Percentiles rank a stretch among this genome's conserved stretches.
Evolutionary conservation across 306 rosid genomes (phyloP).

Genomic region (Boehmeria nivea): DNA sequence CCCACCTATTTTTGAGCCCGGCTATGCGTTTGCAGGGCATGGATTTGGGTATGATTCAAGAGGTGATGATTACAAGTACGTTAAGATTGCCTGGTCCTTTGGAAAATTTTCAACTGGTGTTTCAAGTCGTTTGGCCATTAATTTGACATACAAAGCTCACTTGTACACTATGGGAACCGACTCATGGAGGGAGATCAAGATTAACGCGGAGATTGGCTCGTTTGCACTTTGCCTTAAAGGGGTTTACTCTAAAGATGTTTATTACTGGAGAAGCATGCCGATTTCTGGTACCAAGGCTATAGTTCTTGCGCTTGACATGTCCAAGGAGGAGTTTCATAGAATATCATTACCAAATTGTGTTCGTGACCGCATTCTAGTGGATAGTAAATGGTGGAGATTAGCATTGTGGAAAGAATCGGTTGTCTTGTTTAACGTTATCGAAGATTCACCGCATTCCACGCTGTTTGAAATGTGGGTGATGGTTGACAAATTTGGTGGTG

Average conservation of each 20-base stretch:
- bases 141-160: no score
- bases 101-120: no score
- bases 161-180: background rate
- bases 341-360: background rate
- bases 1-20: no score
- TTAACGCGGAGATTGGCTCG: background rate
- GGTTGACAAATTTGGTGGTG: background rate
- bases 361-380: no score
- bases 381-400: background rate
- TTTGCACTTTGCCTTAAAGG: background rate
- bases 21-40: background rate
- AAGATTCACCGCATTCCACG: background rate
- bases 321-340: background rate
- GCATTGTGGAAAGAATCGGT: background rate
- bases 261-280: background rate
- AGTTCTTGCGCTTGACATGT: conserved; percentile 1
- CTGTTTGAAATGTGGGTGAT: conserved; percentile 7
- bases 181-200: conserved; percentile 14
- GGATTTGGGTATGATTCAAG: background rate
- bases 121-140: no score
- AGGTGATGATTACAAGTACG: background rate
- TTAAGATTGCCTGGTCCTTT: no score
- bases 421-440: background rate
- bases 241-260: background rate
- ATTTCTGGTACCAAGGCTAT: no score